Percentiles rank a stretch among this genome's conserved stretches.
Conservation (phyloP, 768 basidiomycete genomes). For the Tremella yokohamensis region DNA sequence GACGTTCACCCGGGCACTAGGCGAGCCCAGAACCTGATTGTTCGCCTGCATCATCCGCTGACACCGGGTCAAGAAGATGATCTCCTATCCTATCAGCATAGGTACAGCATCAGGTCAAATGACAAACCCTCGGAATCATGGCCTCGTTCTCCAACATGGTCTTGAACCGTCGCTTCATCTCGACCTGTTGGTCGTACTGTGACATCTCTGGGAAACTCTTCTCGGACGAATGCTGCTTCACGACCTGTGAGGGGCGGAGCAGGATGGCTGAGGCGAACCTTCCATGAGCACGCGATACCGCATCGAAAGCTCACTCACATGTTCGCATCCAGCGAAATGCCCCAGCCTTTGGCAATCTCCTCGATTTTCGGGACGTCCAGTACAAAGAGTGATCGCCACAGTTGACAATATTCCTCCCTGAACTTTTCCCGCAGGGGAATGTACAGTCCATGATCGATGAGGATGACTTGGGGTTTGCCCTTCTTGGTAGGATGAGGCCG, state of each 20-base stretch:
- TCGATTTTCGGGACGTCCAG: slow-evolving; percentile 51
- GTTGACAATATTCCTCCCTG: slow-evolving; percentile 67
- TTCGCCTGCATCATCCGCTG: slow-evolving; percentile 53
- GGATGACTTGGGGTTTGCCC: slow-evolving; percentile 57
- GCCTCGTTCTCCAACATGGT: slow-evolving; percentile 53
- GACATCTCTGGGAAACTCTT: slow-evolving; percentile 32
- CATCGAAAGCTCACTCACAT: slow-evolving; percentile 27
- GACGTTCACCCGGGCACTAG: slow-evolving; percentile 85
- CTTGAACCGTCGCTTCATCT: slow-evolving; percentile 50
- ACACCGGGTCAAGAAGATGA: slow-evolving; percentile 50
- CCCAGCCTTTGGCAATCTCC: slow-evolving; percentile 49
- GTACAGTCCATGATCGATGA: slow-evolving; percentile 91
- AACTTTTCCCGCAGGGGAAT: slow-evolving; percentile 67
- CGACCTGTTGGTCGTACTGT: slow-evolving; percentile 51
- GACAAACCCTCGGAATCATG: slow-evolving; percentile 54
- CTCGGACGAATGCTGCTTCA: slow-evolving; percentile 26
- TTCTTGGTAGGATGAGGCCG: slow-evolving; percentile 61
- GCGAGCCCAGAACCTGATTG: slow-evolving; percentile 73
- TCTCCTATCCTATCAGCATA: slow-evolving; percentile 26
- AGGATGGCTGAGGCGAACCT: slow-evolving; percentile 52
- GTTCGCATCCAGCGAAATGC: slow-evolving; percentile 50
- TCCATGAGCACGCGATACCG: background rate
- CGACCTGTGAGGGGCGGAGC: slow-evolving; percentile 50
- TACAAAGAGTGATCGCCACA: slow-evolving; percentile 60
- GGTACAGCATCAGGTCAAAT: slow-evolving; percentile 53